phyloP scores from a whole-genome alignment of 768 basidiomycete genomes.

The Boletus fagicola region DNA sequence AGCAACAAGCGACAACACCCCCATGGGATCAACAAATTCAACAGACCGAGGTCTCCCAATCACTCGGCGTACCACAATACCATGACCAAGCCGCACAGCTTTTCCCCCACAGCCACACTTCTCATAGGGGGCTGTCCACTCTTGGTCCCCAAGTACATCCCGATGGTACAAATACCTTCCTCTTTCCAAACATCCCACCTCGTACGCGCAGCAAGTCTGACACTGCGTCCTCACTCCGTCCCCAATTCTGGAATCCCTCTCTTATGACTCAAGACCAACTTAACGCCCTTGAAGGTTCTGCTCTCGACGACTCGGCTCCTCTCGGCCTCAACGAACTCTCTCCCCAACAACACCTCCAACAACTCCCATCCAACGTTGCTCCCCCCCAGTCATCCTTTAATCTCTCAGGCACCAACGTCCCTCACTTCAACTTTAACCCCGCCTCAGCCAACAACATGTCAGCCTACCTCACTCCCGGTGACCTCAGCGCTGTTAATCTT shows the following conservation, averaged over 20 bases:
- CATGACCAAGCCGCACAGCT: conserved; percentile 32
- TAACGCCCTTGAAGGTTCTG: conserved; percentile 35
- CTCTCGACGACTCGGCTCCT: conserved; percentile 37
- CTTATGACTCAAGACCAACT: conserved; percentile 39
- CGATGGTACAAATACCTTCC: conserved; percentile 39
- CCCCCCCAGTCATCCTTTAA: conserved; percentile 30
- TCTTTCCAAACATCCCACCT: conserved; percentile 38
- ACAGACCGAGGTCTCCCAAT: conserved; percentile 31
- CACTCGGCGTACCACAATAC: conserved; percentile 30
- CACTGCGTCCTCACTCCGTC: conserved; percentile 47
- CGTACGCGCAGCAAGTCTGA: conserved; percentile 62
- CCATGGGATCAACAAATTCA: conserved; percentile 39
- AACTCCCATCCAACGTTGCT: conserved; percentile 25
- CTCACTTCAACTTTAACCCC: conserved; percentile 38
- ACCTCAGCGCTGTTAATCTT: conserved; percentile 33
- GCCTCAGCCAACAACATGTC: conserved; percentile 35
- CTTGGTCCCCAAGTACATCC: conserved; percentile 32
- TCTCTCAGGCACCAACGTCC: conserved; percentile 23
- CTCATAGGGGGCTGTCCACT: conserved; percentile 37
- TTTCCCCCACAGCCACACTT: conserved; percentile 36
- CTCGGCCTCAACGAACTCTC: conserved; percentile 31
- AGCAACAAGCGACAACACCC: conserved; percentile 35
- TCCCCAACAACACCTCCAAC: conserved; percentile 29
- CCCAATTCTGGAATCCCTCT: conserved; percentile 49
- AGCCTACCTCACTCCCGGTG: conserved; percentile 38